These are phyloP conservation scores for Psilocybe azurescens DNA, from an alignment of 768 basidiomycete species.

Conservation along the genomic window DNA sequence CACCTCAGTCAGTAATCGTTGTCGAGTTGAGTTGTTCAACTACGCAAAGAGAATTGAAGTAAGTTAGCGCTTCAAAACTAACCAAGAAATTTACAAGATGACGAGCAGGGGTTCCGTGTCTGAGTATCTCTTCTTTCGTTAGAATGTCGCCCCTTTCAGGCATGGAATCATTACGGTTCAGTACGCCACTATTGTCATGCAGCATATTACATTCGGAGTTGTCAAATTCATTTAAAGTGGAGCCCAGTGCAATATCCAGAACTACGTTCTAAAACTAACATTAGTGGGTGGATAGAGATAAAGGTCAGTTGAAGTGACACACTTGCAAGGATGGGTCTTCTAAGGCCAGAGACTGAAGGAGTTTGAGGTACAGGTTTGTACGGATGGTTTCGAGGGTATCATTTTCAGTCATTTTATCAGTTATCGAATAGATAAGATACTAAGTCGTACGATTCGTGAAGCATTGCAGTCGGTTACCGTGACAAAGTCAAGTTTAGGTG, in stretches of 20 bases:
- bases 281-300: background rate
- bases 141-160: background rate
- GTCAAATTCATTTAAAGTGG: constrained; percentile 6
- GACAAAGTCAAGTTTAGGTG: too few relatives aligned
- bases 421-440: too few relatives aligned
- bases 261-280: constrained; percentile 11
- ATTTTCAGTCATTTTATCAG: background rate
- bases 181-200: too few relatives aligned
- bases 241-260: constrained; percentile 16
- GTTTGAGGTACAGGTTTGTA: constrained; percentile 11
- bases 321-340: constrained; percentile 16
- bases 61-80: background rate
- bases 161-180: background rate
- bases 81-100: constrained; percentile 15
- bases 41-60: background rate
- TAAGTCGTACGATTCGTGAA: too few relatives aligned
- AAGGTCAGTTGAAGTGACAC: background rate
- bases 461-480: too few relatives aligned
- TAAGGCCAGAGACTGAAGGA: constrained; percentile 12
- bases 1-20: constrained; percentile 26
- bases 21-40: constrained; percentile 16
- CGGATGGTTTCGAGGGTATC: background rate
- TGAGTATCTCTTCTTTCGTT: constrained; percentile 11
- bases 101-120: constrained; percentile 19
- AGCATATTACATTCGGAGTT: background rate